A percentile compares a stretch with the other conserved stretches of the same genome.
Conservation (phyloP, 805 yeast species). For the Tetrapisispora pingtungensis region DNA sequence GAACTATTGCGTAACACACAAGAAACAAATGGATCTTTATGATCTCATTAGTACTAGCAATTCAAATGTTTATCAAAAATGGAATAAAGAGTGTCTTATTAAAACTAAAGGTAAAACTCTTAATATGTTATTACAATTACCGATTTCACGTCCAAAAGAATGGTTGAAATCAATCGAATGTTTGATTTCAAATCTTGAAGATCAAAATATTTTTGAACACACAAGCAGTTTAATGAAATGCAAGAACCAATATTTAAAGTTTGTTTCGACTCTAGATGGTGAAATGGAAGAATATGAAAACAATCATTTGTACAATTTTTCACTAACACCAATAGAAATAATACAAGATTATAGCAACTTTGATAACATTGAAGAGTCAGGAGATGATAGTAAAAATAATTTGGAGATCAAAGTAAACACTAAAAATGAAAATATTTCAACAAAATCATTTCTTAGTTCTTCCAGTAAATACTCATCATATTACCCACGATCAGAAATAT, state of each 20-base stretch:
- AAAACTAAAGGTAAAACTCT: slow-evolving; percentile 21
- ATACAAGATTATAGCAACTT: slow-evolving; percentile 19
- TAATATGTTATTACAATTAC: slow-evolving; percentile 27
- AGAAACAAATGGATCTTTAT: slow-evolving; percentile 24
- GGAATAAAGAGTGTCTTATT: slow-evolving; percentile 30
- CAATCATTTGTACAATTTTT: slow-evolving; percentile 14
- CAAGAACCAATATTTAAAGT: slow-evolving; percentile 8
- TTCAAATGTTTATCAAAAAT: slow-evolving; percentile 15
- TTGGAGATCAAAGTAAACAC: not conserved
- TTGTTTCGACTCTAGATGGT: slow-evolving; percentile 8
- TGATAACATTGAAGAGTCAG: not conserved
- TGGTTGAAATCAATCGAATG: slow-evolving; percentile 12
- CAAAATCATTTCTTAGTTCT: not conserved
- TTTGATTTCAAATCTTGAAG: not conserved
- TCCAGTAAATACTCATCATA: slow-evolving; percentile 1
- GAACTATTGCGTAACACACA: slow-evolving; percentile 27
- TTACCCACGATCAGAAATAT: not conserved
- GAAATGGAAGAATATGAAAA: slow-evolving; percentile 15
- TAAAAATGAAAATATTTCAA: not conserved
- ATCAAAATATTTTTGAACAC: not conserved
- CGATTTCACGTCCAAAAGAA: slow-evolving; percentile 25
- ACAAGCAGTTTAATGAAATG: not conserved
- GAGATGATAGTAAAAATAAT: not conserved
- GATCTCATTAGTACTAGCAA: slow-evolving; percentile 12
- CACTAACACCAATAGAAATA: slow-evolving; percentile 22